Conservation (phyloP, 2,329 filamentous ascomycete species). For the Ophiostoma novo-ulmi region DNA sequence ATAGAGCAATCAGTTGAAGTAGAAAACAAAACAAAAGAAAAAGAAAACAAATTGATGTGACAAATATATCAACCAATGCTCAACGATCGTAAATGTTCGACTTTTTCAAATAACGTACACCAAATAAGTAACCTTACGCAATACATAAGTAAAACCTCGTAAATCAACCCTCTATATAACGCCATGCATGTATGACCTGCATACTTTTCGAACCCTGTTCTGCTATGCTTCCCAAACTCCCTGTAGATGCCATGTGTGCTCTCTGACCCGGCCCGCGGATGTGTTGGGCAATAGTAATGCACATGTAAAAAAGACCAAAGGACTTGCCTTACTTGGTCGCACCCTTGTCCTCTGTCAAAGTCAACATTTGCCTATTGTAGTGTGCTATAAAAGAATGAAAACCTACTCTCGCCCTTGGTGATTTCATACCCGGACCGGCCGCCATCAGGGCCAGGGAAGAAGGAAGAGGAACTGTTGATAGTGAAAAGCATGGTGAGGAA, state of each 20-base stretch:
- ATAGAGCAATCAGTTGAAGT: too few species aligned
- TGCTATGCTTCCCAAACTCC: neutral
- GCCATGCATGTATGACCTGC: neutral
- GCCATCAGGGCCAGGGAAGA: slow-evolving; percentile 11
- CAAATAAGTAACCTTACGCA: too few species aligned
- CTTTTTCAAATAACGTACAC: too few species aligned
- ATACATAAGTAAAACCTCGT: too few species aligned
- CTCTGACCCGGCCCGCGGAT: neutral
- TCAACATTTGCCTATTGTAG: neutral
- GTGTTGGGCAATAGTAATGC: neutral
- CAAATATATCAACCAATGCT: too few species aligned
- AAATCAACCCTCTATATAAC: neutral
- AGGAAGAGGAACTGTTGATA: neutral
- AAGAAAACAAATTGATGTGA: too few species aligned
- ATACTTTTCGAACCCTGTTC: neutral
- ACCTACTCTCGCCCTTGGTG: slow-evolving; percentile 25
- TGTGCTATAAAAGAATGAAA: neutral
- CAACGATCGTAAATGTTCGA: too few species aligned
- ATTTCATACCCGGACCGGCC: slow-evolving; percentile 25
- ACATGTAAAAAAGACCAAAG: neutral
- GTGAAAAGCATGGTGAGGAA: neutral
- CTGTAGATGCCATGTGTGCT: neutral
- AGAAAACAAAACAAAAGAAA: too few species aligned
- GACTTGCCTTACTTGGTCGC: slow-evolving; percentile 11
- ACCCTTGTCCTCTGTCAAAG: slow-evolving; percentile 19